These are phyloP conservation scores for Conoideocrella luteorostrata DNA, from an alignment of 2,329 filamentous ascomycete genomes.

Conservation along the genomic window DNA sequence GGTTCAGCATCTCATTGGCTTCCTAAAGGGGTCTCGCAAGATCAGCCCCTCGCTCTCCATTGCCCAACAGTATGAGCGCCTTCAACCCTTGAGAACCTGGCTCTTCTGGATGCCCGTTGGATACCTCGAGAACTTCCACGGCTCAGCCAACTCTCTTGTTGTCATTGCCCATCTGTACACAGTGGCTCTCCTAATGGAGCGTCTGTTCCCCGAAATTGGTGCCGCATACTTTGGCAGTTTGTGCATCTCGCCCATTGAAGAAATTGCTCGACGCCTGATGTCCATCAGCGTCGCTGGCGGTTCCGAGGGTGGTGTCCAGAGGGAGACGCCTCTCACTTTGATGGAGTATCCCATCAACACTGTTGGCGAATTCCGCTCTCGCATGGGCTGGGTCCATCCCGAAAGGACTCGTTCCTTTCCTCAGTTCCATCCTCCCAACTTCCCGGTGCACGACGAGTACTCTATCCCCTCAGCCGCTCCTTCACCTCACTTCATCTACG, in stretches of 20 bases:
- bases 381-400: slow-evolving; percentile 61
- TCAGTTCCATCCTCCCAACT: slow-evolving; percentile 51
- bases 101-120: slow-evolving; percentile 91
- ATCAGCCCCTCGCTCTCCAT: slow-evolving; percentile 64
- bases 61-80: slow-evolving; percentile 81
- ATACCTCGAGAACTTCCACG: slow-evolving; percentile 69
- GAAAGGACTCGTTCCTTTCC: slow-evolving; percentile 54
- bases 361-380: slow-evolving; percentile 60
- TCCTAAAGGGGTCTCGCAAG: slow-evolving; percentile 66
- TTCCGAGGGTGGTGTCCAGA: slow-evolving; percentile 48
- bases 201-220: slow-evolving; percentile 85
- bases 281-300: slow-evolving; percentile 57
- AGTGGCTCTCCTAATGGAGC: slow-evolving; percentile 78
- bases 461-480: slow-evolving; percentile 22
- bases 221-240: slow-evolving; percentile 81
- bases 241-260: slow-evolving; percentile 73
- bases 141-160: slow-evolving; percentile 70
- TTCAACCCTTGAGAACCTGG: slow-evolving; percentile 85
- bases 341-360: slow-evolving; percentile 70
- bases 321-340: slow-evolving; percentile 50
- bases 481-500: slow-evolving; percentile 41
- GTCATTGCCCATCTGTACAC: slow-evolving; percentile 91
- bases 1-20: slow-evolving; percentile 62
- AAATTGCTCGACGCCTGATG: slow-evolving; percentile 72
- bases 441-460: slow-evolving; percentile 40